Percentiles rank a stretch among this genome's conserved stretches.
Evolutionary conservation across 2,329 filamentous ascomycete species (phyloP).

Genomic region (Fusarium globosum): DNA sequence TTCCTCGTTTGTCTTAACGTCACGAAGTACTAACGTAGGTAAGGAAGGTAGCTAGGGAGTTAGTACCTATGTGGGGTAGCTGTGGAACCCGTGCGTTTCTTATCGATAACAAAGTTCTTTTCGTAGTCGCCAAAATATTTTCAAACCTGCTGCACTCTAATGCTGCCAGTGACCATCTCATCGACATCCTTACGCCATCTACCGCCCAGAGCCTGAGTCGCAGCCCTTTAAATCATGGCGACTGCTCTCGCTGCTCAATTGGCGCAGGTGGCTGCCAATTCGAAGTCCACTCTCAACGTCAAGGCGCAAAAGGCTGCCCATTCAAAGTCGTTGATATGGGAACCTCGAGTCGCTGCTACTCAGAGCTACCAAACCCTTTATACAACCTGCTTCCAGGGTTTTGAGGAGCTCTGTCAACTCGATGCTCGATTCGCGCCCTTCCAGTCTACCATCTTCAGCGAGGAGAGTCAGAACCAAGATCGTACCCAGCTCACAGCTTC

Average conservation of each 20-base stretch:
- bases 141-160: constrained; percentile 40
- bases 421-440: constrained; percentile 84
- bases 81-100: constrained; percentile 12
- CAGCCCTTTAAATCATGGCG: constrained; percentile 67
- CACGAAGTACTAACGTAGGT: neutral
- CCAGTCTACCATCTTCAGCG: constrained; percentile 84
- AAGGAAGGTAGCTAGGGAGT: too few relatives aligned
- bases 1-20: neutral
- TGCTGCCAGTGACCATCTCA: constrained; percentile 30
- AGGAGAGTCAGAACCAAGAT: constrained; percentile 91
- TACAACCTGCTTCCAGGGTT: constrained; percentile 87
- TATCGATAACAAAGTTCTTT: constrained; percentile 49
- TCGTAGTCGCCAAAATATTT: constrained; percentile 48
- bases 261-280: constrained; percentile 89
- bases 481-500: constrained; percentile 82
- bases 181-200: constrained; percentile 37
- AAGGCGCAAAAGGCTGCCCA: constrained; percentile 93
- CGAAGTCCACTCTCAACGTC: constrained; percentile 89
- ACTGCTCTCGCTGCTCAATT: constrained; percentile 93
- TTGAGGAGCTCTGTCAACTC: constrained; percentile 88
- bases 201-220: constrained; percentile 41
- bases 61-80: neutral
- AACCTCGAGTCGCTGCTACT: constrained; percentile 81
- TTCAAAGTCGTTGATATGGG: constrained; percentile 95
- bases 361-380: constrained; percentile 94